A percentile compares a stretch with the other conserved stretches of the same genome.
phyloP scores from a whole-genome alignment of 495 filamentous ascomycete genomes.

The Coniosporium apollinis region DNA sequence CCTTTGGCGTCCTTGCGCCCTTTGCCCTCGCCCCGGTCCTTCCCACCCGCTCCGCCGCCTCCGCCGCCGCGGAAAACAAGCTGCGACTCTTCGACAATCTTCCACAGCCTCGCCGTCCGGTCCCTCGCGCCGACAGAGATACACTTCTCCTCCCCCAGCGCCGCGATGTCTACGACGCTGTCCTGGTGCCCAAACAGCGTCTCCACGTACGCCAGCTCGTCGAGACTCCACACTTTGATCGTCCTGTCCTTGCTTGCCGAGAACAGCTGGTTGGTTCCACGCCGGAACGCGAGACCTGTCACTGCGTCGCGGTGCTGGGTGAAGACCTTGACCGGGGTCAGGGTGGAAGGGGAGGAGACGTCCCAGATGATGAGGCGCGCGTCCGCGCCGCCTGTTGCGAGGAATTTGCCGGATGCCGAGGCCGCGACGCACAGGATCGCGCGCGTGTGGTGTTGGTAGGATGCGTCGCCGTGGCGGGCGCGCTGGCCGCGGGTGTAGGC shows the following conservation, averaged over 20 bases:
- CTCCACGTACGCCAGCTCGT: constrained; percentile 78
- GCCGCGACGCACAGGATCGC: constrained; percentile 69
- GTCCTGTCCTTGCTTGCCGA: constrained; percentile 77
- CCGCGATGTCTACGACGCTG: constrained; percentile 63
- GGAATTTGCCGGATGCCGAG: constrained; percentile 72
- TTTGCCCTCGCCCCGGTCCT: constrained; percentile 7
- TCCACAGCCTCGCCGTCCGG: constrained; percentile 89
- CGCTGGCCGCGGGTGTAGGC: constrained; percentile 46
- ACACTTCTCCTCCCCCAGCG: constrained; percentile 65
- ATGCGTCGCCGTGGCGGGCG: constrained; percentile 40
- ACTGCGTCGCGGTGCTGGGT: constrained; percentile 83
- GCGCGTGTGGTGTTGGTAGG: constrained; percentile 56
- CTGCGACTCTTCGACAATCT: constrained; percentile 87
- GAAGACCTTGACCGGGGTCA: constrained; percentile 68
- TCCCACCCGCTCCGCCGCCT: constrained; percentile 20
- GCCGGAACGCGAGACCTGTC: constrained; percentile 65
- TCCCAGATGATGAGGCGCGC: constrained; percentile 75
- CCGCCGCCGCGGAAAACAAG: constrained; percentile 83
- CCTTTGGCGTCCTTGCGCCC: constrained; percentile 8
- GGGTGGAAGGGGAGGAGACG: constrained; percentile 33
- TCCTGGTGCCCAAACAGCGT: constrained; percentile 95
- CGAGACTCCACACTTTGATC: constrained; percentile 72
- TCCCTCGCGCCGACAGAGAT: constrained; percentile 80
- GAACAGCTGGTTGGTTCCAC: constrained; percentile 84
- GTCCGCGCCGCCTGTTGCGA: constrained; percentile 79